Evolutionary conservation across 352 stramenopile genomes (phyloP).

Genomic region (Phytophthora europaea): DNA sequence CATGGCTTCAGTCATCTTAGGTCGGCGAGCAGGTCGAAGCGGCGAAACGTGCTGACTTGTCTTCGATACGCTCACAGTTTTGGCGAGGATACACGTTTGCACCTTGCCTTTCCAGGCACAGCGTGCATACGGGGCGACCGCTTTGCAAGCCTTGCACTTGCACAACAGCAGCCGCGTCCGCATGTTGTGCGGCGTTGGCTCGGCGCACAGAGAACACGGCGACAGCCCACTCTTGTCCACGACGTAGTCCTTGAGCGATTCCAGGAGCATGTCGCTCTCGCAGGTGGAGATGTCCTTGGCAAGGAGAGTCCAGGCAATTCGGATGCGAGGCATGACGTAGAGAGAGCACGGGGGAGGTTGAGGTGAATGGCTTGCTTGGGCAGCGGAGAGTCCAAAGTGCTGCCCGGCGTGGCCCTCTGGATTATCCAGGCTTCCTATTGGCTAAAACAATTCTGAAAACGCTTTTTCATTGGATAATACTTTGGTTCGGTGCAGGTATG

Average conservation of each 20-base stretch:
- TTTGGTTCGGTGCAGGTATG: too few relatives aligned
- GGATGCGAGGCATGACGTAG: constrained; percentile 1
- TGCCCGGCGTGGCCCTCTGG: too few relatives aligned
- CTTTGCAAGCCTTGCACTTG: neutral
- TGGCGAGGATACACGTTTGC: too few relatives aligned
- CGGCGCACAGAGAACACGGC: neutral
- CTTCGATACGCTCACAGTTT: too few relatives aligned
- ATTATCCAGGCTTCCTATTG: too few relatives aligned
- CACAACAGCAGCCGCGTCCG: neutral
- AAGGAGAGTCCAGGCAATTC: neutral
- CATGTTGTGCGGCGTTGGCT: neutral
- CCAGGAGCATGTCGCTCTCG: neutral
- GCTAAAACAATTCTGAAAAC: too few relatives aligned
- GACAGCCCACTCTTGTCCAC: neutral
- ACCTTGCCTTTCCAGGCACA: neutral
- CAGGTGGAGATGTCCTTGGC: neutral
- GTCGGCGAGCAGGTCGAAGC: too few relatives aligned
- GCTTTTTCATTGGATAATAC: too few relatives aligned
- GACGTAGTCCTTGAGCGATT: neutral
- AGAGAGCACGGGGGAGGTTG: too few relatives aligned
- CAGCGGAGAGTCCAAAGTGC: constrained; percentile 2
- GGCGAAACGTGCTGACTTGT: too few relatives aligned
- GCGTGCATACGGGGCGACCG: neutral
- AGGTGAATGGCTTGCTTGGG: neutral
- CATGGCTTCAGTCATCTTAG: too few relatives aligned